A percentile compares a stretch with the other conserved stretches of the same genome.
Evolutionary conservation across 495 filamentous ascomycete genomes (phyloP).

Genomic region (Coniosporium apollinis): DNA sequence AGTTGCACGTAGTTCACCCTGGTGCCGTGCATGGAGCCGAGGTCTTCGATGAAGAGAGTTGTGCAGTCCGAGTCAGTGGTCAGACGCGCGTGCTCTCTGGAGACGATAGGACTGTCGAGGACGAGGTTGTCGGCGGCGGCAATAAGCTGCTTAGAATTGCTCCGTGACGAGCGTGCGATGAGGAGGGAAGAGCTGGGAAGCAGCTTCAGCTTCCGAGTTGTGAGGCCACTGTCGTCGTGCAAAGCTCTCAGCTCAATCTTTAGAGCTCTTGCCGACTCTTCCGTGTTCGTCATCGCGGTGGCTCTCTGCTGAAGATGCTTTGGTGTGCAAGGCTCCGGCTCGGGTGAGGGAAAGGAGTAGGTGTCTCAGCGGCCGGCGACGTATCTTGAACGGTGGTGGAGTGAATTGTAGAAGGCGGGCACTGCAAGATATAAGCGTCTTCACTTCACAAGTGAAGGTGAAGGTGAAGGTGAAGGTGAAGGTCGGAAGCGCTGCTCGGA

Average conservation of each 20-base stretch:
- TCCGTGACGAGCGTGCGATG: conserved; percentile 47
- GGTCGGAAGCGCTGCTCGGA: too few species aligned
- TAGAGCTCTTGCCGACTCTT: background rate
- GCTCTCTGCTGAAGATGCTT: background rate
- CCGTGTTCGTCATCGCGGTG: background rate
- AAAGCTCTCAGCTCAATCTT: background rate
- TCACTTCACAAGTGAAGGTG: too few species aligned
- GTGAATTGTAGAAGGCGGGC: too few species aligned
- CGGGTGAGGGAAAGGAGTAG: background rate
- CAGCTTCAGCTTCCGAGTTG: background rate
- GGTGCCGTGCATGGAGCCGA: conserved; percentile 42
- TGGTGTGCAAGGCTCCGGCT: background rate
- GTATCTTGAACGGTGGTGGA: too few species aligned
- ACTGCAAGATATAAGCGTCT: too few species aligned
- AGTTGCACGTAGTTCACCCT: conserved; percentile 19
- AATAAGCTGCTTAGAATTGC: conserved; percentile 32
- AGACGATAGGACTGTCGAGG: conserved; percentile 73
- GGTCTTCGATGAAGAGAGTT: conserved; percentile 27
- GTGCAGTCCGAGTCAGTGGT: conserved; percentile 16
- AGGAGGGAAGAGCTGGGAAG: conserved; percentile 10
- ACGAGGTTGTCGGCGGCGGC: conserved; percentile 44
- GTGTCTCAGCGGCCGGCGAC: too few species aligned
- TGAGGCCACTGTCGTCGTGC: background rate
- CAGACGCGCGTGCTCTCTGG: conserved; percentile 55
- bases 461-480: too few species aligned